phyloP scores from a whole-genome alignment of 257 asterid genomes.

The Echites panduratus region DNA sequence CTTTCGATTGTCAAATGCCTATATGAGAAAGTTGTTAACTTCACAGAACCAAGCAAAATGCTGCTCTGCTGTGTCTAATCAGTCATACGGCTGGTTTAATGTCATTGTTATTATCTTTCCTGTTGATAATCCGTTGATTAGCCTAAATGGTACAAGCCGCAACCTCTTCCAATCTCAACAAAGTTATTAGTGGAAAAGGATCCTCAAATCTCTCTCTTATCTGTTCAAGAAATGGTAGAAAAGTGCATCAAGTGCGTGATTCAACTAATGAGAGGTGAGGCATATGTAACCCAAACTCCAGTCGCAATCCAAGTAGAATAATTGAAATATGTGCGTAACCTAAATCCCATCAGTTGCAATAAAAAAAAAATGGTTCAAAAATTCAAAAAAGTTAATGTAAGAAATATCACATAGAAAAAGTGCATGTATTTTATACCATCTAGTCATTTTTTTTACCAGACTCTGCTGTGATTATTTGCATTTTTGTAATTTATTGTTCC shows the following conservation, averaged over 20 bases:
- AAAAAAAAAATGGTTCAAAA: no score
- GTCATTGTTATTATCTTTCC: not conserved
- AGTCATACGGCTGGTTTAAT: not conserved
- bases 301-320: no score
- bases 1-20: not conserved
- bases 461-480: not conserved
- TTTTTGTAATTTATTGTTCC: not conserved
- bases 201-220: not conserved
- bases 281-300: no score
- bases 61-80: not conserved
- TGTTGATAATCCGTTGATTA: not conserved
- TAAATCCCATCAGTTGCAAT: no score
- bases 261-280: no score
- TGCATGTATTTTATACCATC: no score
- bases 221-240: not conserved
- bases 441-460: no score
- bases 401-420: no score
- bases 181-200: not conserved
- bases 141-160: not conserved
- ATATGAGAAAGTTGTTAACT: not conserved
- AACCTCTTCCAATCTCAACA: not conserved
- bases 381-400: not conserved
- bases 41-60: not conserved
- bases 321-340: no score
- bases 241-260: no score